A percentile compares a stretch with the other conserved stretches of the same genome.
phyloP scores from a whole-genome alignment of 2,329 filamentous ascomycete species.

The Proliferodiscus dingleyae region DNA sequence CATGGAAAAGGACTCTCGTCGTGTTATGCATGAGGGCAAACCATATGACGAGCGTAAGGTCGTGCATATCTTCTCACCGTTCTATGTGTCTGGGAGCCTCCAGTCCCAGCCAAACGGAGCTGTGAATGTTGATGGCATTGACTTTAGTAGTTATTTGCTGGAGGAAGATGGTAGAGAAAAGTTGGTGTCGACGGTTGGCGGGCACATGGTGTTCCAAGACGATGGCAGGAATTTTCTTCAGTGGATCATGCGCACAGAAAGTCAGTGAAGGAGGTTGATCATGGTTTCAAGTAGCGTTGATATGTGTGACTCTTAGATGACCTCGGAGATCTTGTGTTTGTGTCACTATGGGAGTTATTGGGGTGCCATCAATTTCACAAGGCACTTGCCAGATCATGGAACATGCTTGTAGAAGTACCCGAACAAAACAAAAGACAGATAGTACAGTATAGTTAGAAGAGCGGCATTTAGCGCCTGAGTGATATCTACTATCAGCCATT shows the following conservation, averaged over 20 bases:
- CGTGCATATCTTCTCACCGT: too few relatives aligned
- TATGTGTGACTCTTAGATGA: background rate
- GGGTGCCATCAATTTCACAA: background rate
- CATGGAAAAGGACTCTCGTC: too few relatives aligned
- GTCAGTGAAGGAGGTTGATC: background rate
- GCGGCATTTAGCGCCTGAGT: background rate
- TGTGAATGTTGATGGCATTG: background rate
- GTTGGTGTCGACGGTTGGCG: background rate
- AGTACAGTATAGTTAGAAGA: background rate
- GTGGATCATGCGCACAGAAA: background rate
- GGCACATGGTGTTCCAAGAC: background rate
- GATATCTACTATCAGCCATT: conserved; percentile 3
- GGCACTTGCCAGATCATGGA: background rate
- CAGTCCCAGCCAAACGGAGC: background rate
- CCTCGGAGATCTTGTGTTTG: background rate
- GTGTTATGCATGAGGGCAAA: too few relatives aligned
- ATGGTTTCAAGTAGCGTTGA: background rate
- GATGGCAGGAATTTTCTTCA: background rate
- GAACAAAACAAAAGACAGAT: background rate
- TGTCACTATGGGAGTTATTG: too few relatives aligned
- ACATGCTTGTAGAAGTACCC: background rate
- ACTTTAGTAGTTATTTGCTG: background rate
- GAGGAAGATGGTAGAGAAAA: background rate
- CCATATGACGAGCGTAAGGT: too few relatives aligned
- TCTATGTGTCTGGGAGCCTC: too few relatives aligned